These are phyloP conservation scores for Aurantiochytrium sp. DNA, from an alignment of 108 stramenopile genomes.

Conservation along the genomic window DNA sequence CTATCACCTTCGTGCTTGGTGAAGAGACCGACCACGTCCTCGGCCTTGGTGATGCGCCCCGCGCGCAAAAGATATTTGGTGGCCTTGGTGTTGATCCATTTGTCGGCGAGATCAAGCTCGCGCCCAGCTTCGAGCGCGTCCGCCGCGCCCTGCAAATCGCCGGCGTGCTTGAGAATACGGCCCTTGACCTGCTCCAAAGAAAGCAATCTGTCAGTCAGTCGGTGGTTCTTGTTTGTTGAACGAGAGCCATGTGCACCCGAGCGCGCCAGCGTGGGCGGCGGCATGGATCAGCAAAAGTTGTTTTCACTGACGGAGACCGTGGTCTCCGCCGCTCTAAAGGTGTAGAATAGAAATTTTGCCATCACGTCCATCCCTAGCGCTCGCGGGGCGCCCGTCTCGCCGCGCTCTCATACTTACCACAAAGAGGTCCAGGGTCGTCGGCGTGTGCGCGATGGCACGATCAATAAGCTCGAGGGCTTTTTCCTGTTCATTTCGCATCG, in stretches of 20 bases:
- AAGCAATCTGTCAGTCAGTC: too few species aligned
- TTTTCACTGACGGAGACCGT: neutral
- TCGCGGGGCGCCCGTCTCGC: too few species aligned
- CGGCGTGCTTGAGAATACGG: slow-evolving; percentile 74
- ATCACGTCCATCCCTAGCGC: neutral
- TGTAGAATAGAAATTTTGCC: slow-evolving; percentile 30
- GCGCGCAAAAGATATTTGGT: slow-evolving; percentile 89
- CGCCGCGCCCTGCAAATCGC: slow-evolving; percentile 76
- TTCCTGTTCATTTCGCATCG: too few species aligned
- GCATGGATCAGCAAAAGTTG: slow-evolving; percentile 2
- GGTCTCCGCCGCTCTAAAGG: neutral
- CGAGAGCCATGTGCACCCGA: neutral
- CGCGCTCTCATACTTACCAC: too few species aligned
- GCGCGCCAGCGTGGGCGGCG: too few species aligned
- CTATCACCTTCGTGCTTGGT: slow-evolving; percentile 87
- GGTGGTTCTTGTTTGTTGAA: neutral
- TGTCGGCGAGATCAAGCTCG: slow-evolving; percentile 86
- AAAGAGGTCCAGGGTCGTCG: slow-evolving; percentile 78
- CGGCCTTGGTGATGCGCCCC: slow-evolving; percentile 71
- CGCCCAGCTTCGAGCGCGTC: slow-evolving; percentile 76
- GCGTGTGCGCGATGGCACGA: slow-evolving; percentile 79
- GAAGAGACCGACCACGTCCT: slow-evolving; percentile 73
- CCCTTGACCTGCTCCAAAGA: slow-evolving; percentile 72
- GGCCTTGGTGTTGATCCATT: slow-evolving; percentile 94
- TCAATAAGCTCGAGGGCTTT: slow-evolving; percentile 72